Percentiles rank a stretch among this genome's conserved stretches.
phyloP scores from a whole-genome alignment of 306 rosid genomes.

The Ormosia emarginata region DNA sequence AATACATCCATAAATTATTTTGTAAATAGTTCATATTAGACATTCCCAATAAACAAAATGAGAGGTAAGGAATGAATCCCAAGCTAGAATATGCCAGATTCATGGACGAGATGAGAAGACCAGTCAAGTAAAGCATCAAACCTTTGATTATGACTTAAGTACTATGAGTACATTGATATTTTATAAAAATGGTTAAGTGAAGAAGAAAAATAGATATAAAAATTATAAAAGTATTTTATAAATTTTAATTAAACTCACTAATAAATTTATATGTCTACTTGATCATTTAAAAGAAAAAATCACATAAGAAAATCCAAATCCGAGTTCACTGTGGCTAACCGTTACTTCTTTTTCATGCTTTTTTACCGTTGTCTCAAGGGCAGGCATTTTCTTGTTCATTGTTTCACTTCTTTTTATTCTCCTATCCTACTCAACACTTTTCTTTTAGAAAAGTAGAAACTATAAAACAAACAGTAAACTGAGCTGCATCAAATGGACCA shows the following conservation, averaged over 20 bases:
- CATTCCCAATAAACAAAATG: no score
- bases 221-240: no score
- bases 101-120: background rate
- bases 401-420: background rate
- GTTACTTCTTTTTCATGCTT: slow-evolving; percentile 28
- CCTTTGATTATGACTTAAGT: background rate
- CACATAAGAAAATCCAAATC: no score
- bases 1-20: no score
- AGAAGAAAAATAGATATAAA: no score
- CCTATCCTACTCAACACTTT: background rate
- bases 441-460: background rate
- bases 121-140: slow-evolving; percentile 5
- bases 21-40: no score
- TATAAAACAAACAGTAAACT: slow-evolving; percentile 5
- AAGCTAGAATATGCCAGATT: background rate
- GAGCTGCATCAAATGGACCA: background rate
- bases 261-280: no score
- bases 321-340: background rate
- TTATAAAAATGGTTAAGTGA: no score
- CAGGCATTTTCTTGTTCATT: background rate
- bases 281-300: no score
- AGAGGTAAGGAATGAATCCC: background rate
- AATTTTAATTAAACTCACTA: no score
- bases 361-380: background rate
- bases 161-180: background rate